Evolutionary conservation across 371 early-diverging fungal genomes (phyloP).

Genomic region (Smittium mucronatum): DNA sequence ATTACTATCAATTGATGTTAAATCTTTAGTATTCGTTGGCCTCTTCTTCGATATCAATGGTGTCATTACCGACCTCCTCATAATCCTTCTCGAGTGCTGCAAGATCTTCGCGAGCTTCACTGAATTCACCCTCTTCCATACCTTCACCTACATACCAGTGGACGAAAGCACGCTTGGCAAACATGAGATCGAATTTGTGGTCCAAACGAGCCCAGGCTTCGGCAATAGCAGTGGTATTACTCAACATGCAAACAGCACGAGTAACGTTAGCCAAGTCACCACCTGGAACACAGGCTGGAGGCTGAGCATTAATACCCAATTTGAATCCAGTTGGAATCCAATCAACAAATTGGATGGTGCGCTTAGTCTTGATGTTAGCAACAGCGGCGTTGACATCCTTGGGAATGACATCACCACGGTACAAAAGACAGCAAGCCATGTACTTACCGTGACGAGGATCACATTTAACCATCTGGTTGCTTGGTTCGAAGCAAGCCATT

Average conservation of each 20-base stretch:
- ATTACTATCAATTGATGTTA: not conserved
- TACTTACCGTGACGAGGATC: constrained; percentile 91
- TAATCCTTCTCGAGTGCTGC: constrained; percentile 99
- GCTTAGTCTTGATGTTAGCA: constrained; percentile 77
- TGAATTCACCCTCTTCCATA: constrained; percentile 97
- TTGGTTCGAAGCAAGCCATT: constrained; percentile 86
- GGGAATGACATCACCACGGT: constrained; percentile 83
- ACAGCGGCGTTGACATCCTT: constrained; percentile 82
- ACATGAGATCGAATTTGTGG: constrained; percentile 94
- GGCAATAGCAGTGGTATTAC: constrained; percentile 92
- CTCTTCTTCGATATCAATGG: constrained; percentile 62
- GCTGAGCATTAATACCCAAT: constrained; percentile 88
- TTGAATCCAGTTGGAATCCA: constrained; percentile 98
- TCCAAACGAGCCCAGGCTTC: constrained; percentile 93
- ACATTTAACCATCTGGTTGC: constrained; percentile 96
- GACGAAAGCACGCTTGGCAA: constrained; percentile 94
- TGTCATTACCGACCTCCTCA: constrained; percentile 90
- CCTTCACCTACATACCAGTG: constrained; percentile 98
- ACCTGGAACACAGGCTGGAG: constrained; percentile 79
- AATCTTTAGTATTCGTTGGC: constrained; percentile 32
- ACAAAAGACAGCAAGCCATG: constrained; percentile 92
- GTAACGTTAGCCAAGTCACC: constrained; percentile 88
- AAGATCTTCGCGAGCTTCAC: constrained; percentile 99
- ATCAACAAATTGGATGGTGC: constrained; percentile 88
- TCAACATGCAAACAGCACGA: constrained; percentile 86